These are phyloP conservation scores for Botrytis sinoallii DNA, from an alignment of 2,329 filamentous ascomycete species.

Conservation along the genomic window DNA sequence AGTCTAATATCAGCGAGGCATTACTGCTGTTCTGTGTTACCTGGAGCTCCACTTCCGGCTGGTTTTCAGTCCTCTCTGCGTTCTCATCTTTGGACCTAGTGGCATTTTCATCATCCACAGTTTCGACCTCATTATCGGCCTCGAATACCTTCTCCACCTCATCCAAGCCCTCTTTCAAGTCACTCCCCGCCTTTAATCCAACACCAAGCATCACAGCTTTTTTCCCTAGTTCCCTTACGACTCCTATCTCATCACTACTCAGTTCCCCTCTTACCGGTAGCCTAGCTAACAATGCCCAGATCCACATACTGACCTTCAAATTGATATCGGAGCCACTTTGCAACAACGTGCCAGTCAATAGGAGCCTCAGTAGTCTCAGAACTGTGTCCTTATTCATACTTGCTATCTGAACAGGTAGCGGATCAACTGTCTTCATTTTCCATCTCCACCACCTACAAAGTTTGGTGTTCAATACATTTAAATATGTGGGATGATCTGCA, in stretches of 20 bases:
- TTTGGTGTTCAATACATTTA: conserved; percentile 39
- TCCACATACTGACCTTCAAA: conserved; percentile 72
- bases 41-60: not conserved
- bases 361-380: conserved; percentile 62
- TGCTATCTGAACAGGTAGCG: conserved; percentile 57
- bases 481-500: conserved; percentile 48
- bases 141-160: conserved; percentile 49
- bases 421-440: conserved; percentile 52
- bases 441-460: conserved; percentile 53
- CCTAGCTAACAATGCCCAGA: conserved; percentile 77
- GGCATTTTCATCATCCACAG: conserved; percentile 36
- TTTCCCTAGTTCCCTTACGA: conserved; percentile 76
- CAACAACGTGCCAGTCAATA: conserved; percentile 60
- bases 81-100: conserved; percentile 20
- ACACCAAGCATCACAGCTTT: conserved; percentile 58
- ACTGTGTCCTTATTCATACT: conserved; percentile 65
- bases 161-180: conserved; percentile 42
- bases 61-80: not conserved
- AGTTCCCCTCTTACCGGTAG: conserved; percentile 73
- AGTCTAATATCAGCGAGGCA: not conserved
- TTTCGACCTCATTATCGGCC: conserved; percentile 42
- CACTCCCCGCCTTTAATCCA: conserved; percentile 37
- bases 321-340: conserved; percentile 57
- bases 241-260: conserved; percentile 70
- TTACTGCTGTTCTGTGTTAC: not conserved